Base-by-base conservation (phyloP, 257 asterid genomes). In the Solanum pennellii region DNA sequence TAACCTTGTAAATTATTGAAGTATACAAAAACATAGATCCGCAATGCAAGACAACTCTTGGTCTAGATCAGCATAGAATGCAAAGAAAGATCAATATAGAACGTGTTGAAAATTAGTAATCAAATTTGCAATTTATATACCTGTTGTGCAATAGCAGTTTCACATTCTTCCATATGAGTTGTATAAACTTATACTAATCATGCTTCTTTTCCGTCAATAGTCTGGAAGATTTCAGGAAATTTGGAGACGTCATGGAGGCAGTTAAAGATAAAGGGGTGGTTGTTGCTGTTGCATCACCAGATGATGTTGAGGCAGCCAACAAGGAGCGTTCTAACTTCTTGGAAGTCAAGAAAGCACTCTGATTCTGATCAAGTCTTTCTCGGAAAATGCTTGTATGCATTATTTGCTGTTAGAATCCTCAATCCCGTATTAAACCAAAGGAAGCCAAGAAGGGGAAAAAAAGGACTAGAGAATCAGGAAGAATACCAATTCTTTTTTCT, bases 231-330 rank as follows among this genome's bases (percentile, higher is more conserved):
- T 97, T 97, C 96, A 95, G 93, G 93, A 98, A 95, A 89, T 96
- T 97, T 85, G 99, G 94, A 8, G 97, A 92, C 69, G 91, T 91
- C n/a, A 47, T 97, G 52, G 94, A 94, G 88, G 86, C 92, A 52
- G 98, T 97, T 39, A 96, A 96, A 90, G 95, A 92, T 91, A 92
- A 90, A 87, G 99, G 99, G 10, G 95, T 95, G 33, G 95, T 91
- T 87, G 99, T 96, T 74, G 98, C 98, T 15, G 99, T 97, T 86
- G 98, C 99, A 12, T 96, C 99, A 23, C 94, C 94, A 4, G 98
- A 94, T 2, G 99, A 96, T 23, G 93, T 95, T 68, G 97, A 92
- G 85, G 96, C 98, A 84, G 99, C 99, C 84, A 91, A 96, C 92
- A 88, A 91, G 94, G 89, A 92, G 31, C 93, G 89, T 3, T 89